These are phyloP conservation scores for Ophiostoma angusticollis DNA, from an alignment of 2,329 filamentous ascomycete species.

Conservation along the genomic window DNA sequence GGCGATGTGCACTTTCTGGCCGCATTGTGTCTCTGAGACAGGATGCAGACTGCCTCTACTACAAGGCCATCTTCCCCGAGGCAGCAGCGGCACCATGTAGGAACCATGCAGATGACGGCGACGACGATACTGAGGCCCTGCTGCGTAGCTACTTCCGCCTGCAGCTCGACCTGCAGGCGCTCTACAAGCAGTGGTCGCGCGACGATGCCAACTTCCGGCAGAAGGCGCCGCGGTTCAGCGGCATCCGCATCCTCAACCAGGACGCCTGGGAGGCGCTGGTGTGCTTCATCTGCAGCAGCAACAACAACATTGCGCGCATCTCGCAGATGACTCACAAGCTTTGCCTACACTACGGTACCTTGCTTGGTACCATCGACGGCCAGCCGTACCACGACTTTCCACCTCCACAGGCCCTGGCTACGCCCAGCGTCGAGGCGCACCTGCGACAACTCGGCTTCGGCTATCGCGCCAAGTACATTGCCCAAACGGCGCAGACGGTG, in stretches of 20 bases:
- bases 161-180: conserved; percentile 54
- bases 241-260: conserved; percentile 84
- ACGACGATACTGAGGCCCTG: conserved; percentile 60
- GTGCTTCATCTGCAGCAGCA: conserved; percentile 95
- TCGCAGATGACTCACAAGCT: conserved; percentile 93
- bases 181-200: conserved; percentile 81
- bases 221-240: conserved; percentile 75
- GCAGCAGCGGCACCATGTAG: background rate
- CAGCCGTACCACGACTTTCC: conserved; percentile 28
- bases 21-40: conserved; percentile 78
- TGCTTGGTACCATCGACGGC: conserved; percentile 57
- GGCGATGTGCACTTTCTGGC: conserved; percentile 73
- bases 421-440: conserved; percentile 61
- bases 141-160: conserved; percentile 82
- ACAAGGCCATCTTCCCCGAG: conserved; percentile 51
- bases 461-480: conserved; percentile 86
- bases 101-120: conserved; percentile 6
- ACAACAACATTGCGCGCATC: conserved; percentile 94
- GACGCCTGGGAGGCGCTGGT: conserved; percentile 93
- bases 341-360: conserved; percentile 70
- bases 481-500: conserved; percentile 69
- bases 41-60: conserved; percentile 66
- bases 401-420: conserved; percentile 43
- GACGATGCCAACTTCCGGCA: conserved; percentile 80
- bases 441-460: conserved; percentile 81